phyloP scores from a whole-genome alignment of 148 eudicot genomes.

The Rhododendron ovatum region DNA sequence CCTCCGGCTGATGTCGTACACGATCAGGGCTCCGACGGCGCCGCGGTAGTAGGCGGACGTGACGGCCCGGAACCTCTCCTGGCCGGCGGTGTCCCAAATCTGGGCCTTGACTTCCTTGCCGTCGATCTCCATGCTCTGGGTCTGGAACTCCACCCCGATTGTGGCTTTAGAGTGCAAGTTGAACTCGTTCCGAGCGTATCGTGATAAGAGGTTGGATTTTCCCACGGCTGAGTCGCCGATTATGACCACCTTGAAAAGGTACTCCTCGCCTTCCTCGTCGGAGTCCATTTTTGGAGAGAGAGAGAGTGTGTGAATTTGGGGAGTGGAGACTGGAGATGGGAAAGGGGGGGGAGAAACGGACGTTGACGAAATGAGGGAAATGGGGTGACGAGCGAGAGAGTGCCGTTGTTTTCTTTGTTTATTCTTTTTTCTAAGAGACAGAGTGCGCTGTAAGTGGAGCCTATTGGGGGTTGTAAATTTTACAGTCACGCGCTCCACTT shows the following conservation, averaged over 20 bases:
- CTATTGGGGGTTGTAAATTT: too few species aligned
- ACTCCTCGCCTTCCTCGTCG: constrained; percentile 63
- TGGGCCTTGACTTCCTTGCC: constrained; percentile 64
- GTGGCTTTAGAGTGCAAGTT: constrained; percentile 55
- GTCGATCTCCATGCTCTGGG: constrained; percentile 53
- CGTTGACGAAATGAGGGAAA: too few species aligned
- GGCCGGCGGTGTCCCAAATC: constrained; percentile 79
- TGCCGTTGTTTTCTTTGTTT: too few species aligned
- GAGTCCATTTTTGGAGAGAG: constrained; percentile 20
- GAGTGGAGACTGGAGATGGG: background rate
- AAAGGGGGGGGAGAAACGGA: too few species aligned
- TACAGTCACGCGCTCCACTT: too few species aligned
- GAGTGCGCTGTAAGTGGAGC: too few species aligned
- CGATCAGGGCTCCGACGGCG: constrained; percentile 68
- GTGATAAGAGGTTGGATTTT: constrained; percentile 47
- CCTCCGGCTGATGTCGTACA: constrained; percentile 50
- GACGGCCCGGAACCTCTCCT: constrained; percentile 63
- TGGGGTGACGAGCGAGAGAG: too few species aligned
- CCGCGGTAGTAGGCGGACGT: constrained; percentile 74
- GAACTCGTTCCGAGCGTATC: constrained; percentile 58
- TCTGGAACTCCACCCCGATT: constrained; percentile 63
- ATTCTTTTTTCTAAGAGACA: too few species aligned
- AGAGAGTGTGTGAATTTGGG: background rate
- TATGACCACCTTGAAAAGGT: constrained; percentile 59
- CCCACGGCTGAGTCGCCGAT: constrained; percentile 72